phyloP scores from a whole-genome alignment of 1,284 basidiomycete genomes.

The Trichosporon ovoides region DNA sequence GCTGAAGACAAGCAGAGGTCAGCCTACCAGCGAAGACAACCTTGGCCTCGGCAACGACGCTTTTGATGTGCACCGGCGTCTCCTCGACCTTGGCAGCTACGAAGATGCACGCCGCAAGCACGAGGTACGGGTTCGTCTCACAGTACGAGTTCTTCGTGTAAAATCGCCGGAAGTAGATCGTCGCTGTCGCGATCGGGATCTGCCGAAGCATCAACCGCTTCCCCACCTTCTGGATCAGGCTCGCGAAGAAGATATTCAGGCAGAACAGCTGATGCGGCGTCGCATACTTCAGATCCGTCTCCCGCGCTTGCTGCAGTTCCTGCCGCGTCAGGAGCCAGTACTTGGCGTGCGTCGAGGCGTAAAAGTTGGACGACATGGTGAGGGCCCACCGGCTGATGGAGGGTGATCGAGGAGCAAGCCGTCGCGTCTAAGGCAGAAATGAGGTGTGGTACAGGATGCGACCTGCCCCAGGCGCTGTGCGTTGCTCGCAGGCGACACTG shows the following conservation, averaged over 20 bases:
- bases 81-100: constrained; percentile 96
- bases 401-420: no score
- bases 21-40: constrained; percentile 68
- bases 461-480: no score
- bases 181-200: constrained; percentile 85
- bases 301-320: constrained; percentile 64
- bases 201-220: constrained; percentile 80
- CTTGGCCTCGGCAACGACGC: constrained; percentile 76
- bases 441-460: no score
- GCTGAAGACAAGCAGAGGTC: background rate
- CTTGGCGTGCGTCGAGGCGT: constrained; percentile 39
- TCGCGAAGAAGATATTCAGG: constrained; percentile 77
- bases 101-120: constrained; percentile 88
- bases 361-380: constrained; percentile 45
- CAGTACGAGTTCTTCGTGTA: constrained; percentile 90
- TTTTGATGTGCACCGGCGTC: constrained; percentile 89
- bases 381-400: background rate
- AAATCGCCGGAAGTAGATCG: constrained; percentile 88
- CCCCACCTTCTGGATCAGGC: constrained; percentile 77
- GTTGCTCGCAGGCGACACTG: no score
- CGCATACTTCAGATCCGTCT: constrained; percentile 69
- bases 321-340: constrained; percentile 81
- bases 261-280: constrained; percentile 70
- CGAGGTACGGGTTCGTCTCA: constrained; percentile 88
- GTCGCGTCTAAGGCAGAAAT: no score